Evolutionary conservation across 371 early-diverging fungal genomes (phyloP).

Genomic region (Mucor indicus): DNA sequence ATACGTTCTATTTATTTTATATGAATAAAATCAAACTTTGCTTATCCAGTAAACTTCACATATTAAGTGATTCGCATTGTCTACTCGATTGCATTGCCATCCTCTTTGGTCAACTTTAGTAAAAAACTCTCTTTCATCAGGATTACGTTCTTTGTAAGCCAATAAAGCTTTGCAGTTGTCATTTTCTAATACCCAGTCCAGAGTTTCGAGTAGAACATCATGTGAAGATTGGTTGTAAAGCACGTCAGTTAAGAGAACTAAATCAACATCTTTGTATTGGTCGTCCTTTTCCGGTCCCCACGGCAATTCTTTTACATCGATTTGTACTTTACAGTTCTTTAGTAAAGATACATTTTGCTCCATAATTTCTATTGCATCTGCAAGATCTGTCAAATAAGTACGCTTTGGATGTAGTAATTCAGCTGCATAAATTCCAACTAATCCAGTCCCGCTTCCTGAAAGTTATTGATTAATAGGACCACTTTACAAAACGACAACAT

Average conservation of each 20-base stretch:
- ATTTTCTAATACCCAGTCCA: conserved; percentile 23
- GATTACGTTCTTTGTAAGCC: conserved; percentile 40
- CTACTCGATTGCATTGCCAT: conserved; percentile 14
- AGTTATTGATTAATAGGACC: no score
- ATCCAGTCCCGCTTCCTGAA: conserved; percentile 49
- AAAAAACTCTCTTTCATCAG: conserved; percentile 44
- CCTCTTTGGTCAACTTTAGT: conserved; percentile 21
- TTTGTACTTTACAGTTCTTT: not conserved
- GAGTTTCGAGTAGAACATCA: conserved; percentile 34
- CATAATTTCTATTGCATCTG: conserved; percentile 34
- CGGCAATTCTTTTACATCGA: conserved; percentile 21
- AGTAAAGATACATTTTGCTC: conserved; percentile 27
- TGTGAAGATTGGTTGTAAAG: conserved; percentile 45
- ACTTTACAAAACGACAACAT: not conserved
- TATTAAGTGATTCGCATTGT: conserved; percentile 9
- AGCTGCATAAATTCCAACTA: conserved; percentile 42
- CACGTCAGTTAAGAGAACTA: conserved; percentile 41
- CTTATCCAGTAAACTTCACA: conserved; percentile 34
- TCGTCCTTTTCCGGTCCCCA: conserved; percentile 26
- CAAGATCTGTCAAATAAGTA: conserved; percentile 40
- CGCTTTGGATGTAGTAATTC: conserved; percentile 18
- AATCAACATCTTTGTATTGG: conserved; percentile 18
- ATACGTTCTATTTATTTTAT: not conserved
- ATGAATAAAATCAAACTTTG: no score
- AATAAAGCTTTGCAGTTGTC: conserved; percentile 21